Base-by-base conservation (phyloP, 257 asterid species). In the Solanum ossicruentum region DNA sequence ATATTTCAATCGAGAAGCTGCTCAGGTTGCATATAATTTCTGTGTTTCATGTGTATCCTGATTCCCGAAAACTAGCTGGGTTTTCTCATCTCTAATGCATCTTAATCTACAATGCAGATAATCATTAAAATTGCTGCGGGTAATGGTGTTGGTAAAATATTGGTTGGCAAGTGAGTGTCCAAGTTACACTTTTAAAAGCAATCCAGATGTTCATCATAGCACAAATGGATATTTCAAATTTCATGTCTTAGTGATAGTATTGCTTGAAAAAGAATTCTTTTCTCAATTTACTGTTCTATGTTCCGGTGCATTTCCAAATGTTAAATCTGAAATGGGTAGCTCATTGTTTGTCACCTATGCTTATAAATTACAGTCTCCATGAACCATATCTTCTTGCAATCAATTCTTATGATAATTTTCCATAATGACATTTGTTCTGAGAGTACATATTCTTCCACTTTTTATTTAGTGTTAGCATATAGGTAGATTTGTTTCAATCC, bases 71-170 rank as follows among this genome's bases (percentile, higher is more conserved):
- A 32, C 73, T 39, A 43, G 83, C 41, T 85, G 55, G 61, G 60
- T 79, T 83, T 87, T 54, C 17, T 28, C 56, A 83, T 56, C 85
- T 84, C 81, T 89, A 79, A 91, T 78, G 83, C 87, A 56, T 86
- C 57, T 85, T 81, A 58, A 55, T 55, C 82, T 77, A 51, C 86
- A 78, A 52, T 90, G 90, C 94, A 95, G 99, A 93, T 93, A 89
- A 97, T 97, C 69, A 93, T 95, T 75, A 95, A 97, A 90, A 92
- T 97, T 82, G 94, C 97, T 28, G 98, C 98, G 78, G 98, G 98
- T 71, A 97, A 97, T 81, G 94, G 98, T 83, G 99, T 95, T 87
- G 97, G 92, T 77, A 91, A 92, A 92, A 90, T 95, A 86, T 90
- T 97, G 90, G 97, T 95, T 85, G 99, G 99, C 91, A 87, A 89